Percentiles rank a stretch among this genome's conserved stretches.
phyloP scores from a whole-genome alignment of 768 basidiomycete species.

The Tricholoma matsutake region DNA sequence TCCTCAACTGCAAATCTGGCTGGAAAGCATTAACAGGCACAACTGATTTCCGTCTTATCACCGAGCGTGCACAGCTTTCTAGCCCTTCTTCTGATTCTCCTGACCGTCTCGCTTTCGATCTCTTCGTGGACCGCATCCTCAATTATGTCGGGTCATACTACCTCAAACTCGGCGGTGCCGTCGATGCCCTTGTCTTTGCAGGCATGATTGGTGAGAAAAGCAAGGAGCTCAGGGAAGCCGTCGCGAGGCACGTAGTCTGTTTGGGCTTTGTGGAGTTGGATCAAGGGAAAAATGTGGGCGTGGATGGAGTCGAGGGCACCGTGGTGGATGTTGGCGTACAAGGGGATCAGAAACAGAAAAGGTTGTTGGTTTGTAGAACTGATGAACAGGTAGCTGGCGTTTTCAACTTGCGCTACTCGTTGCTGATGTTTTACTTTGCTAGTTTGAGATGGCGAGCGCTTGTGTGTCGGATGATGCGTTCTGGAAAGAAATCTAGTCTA shows the following conservation, averaged over 20 bases:
- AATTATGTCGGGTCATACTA: conserved; percentile 74
- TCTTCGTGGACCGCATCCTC: conserved; percentile 75
- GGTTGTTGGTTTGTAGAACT: conserved; percentile 60
- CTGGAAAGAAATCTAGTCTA: conserved; percentile 8
- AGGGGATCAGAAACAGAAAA: conserved; percentile 24
- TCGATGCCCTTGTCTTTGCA: conserved; percentile 82
- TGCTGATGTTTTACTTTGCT: neutral
- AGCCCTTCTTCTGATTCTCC: conserved; percentile 29
- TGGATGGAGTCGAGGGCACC: conserved; percentile 32
- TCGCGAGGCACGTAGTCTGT: conserved; percentile 52
- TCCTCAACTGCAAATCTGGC: conserved; percentile 73
- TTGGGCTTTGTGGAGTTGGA: conserved; percentile 60
- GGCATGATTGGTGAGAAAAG: conserved; percentile 87
- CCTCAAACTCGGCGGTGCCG: conserved; percentile 60
- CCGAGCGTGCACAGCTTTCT: conserved; percentile 35
- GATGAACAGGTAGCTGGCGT: conserved; percentile 52
- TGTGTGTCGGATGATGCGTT: conserved; percentile 30
- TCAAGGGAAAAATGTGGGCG: conserved; percentile 39
- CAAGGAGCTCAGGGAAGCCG: conserved; percentile 53
- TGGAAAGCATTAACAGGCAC: conserved; percentile 80
- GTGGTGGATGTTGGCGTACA: conserved; percentile 46
- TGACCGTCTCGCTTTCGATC: conserved; percentile 66
- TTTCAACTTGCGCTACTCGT: conserved; percentile 1
- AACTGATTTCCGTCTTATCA: conserved; percentile 76
- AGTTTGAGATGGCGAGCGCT: conserved; percentile 42